phyloP scores from a whole-genome alignment of 2,329 filamentous ascomycete species.

The Tricladium varicosporioides region DNA sequence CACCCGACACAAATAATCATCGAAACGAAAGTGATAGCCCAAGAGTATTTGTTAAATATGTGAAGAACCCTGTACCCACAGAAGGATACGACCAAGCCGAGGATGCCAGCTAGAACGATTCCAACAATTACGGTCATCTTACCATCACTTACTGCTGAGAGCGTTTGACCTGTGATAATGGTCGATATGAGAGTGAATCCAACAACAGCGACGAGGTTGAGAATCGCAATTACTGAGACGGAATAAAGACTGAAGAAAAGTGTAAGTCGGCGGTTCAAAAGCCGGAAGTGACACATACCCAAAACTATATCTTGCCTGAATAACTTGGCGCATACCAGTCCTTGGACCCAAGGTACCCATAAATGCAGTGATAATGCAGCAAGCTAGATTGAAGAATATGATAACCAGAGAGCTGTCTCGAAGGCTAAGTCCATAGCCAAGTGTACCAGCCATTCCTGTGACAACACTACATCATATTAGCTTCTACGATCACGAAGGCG shows the following conservation, averaged over 20 bases:
- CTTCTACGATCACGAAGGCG: neutral
- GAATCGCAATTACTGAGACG: slow-evolving; percentile 56
- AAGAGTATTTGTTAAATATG: slow-evolving; percentile 56
- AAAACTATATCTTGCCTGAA: slow-evolving; percentile 62
- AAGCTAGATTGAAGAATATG: slow-evolving; percentile 60
- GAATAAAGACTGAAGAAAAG: slow-evolving; percentile 47
- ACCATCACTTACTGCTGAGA: slow-evolving; percentile 51
- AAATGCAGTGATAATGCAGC: slow-evolving; percentile 53
- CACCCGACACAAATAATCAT: slow-evolving; percentile 54
- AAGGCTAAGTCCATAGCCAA: slow-evolving; percentile 51
- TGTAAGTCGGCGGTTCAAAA: slow-evolving; percentile 10
- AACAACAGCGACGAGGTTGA: slow-evolving; percentile 61
- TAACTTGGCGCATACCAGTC: slow-evolving; percentile 65
- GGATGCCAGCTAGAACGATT: slow-evolving; percentile 58
- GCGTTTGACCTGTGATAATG: slow-evolving; percentile 58
- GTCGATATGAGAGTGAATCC: slow-evolving; percentile 63
- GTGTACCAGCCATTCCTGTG: slow-evolving; percentile 61
- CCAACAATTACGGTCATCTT: slow-evolving; percentile 52
- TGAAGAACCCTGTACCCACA: slow-evolving; percentile 58
- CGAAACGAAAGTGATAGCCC: slow-evolving; percentile 53
- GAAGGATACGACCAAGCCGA: slow-evolving; percentile 60
- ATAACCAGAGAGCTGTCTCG: slow-evolving; percentile 53
- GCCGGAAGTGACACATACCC: slow-evolving; percentile 40
- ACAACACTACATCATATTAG: slow-evolving; percentile 45
- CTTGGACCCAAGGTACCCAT: slow-evolving; percentile 57